Evolutionary conservation across 2,329 filamentous ascomycete species (phyloP).

Genomic region (Sclerotiophoma versabilis): DNA sequence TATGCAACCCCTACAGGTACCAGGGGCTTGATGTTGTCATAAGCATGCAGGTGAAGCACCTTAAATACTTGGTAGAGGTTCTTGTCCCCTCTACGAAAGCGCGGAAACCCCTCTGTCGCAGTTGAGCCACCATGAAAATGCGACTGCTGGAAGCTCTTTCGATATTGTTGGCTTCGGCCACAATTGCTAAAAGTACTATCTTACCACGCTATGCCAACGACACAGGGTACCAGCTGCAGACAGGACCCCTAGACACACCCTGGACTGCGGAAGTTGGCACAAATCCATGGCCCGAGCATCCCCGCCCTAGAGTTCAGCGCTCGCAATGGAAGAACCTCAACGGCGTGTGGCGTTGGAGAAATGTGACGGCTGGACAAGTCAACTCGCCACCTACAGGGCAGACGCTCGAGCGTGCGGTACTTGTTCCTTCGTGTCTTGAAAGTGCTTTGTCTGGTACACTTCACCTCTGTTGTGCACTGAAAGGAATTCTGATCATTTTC

Average conservation of each 20-base stretch:
- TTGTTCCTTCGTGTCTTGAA: constrained; percentile 63
- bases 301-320: constrained; percentile 63
- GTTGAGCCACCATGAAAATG: neutral
- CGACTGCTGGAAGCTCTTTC: neutral
- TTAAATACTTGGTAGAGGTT: constrained; percentile 29
- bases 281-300: constrained; percentile 65
- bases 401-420: constrained; percentile 53
- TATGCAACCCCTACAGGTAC: constrained; percentile 31
- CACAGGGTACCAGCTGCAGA: constrained; percentile 39
- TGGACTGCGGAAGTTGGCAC: constrained; percentile 63
- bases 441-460: constrained; percentile 60
- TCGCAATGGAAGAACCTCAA: constrained; percentile 64
- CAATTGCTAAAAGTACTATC: neutral
- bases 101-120: neutral
- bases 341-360: constrained; percentile 64
- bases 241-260: constrained; percentile 48
- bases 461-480: constrained; percentile 28
- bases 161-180: constrained; percentile 1
- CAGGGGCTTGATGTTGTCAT: constrained; percentile 24
- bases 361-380: constrained; percentile 51
- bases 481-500: neutral
- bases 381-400: constrained; percentile 55
- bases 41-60: constrained; percentile 11
- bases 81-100: neutral
- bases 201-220: constrained; percentile 35